A percentile compares a stretch with the other conserved stretches of the same genome.
phyloP scores from a whole-genome alignment of 805 yeast genomes.

The Alloascoidea hylecoeti region DNA sequence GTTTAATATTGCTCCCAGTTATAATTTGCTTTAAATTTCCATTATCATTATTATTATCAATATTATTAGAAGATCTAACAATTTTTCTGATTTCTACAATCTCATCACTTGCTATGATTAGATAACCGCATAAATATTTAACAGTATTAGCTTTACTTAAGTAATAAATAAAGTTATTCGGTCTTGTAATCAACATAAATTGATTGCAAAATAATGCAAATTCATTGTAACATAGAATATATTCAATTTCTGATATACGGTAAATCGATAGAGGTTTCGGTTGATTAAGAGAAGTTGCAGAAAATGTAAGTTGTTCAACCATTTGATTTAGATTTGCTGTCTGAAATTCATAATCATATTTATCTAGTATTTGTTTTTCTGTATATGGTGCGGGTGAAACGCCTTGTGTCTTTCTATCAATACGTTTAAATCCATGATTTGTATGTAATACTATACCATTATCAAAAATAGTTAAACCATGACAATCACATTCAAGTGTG shows the following conservation, averaged over 20 bases:
- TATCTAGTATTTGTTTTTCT: too few relatives aligned
- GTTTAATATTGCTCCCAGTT: too few relatives aligned
- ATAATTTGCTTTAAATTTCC: too few relatives aligned
- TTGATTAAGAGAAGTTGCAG: too few relatives aligned
- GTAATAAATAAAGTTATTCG: not conserved
- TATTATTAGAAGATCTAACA: too few relatives aligned
- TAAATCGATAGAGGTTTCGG: too few relatives aligned
- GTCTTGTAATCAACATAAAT: not conserved
- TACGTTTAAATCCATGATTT: conserved; percentile 53
- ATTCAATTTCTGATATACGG: not conserved
- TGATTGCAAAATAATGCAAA: not conserved
- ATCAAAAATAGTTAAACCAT: conserved; percentile 47
- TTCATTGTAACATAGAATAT: not conserved
- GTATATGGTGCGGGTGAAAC: too few relatives aligned
- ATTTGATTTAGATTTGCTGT: too few relatives aligned
- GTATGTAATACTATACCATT: conserved; percentile 57
- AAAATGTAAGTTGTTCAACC: too few relatives aligned
- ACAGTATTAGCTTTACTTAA: not conserved
- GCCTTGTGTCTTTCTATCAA: too few relatives aligned
- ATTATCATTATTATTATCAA: too few relatives aligned
- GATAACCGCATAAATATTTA: not conserved
- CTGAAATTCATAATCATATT: too few relatives aligned
- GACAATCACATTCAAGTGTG: conserved; percentile 43
- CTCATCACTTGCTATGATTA: not conserved
- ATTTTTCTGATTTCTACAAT: not conserved